phyloP scores from a whole-genome alignment of 75 land plant species.

The Picea glauca region DNA sequence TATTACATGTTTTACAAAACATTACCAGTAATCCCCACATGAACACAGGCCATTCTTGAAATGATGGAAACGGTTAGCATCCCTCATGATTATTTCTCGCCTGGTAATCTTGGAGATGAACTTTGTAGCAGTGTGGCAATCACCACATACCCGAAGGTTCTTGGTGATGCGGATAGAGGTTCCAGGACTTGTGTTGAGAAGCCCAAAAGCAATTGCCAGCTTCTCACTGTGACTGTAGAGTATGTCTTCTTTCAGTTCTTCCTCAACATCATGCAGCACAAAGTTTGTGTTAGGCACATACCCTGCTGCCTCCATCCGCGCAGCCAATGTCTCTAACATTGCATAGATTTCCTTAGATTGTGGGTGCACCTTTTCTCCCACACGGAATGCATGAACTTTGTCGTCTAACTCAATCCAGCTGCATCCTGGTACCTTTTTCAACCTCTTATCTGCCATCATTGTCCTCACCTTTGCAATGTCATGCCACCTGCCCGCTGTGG shows the following conservation, averaged over 20 bases:
- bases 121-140: slow-evolving; percentile 23
- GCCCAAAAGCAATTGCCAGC: slow-evolving; percentile 33
- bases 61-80: slow-evolving; percentile 22
- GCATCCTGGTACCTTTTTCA: slow-evolving; percentile 2
- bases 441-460: background rate
- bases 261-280: slow-evolving; percentile 4
- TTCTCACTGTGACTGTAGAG: slow-evolving; percentile 22
- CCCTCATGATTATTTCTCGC: slow-evolving; percentile 21
- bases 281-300: slow-evolving; percentile 8
- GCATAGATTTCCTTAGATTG: background rate
- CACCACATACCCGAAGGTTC: slow-evolving; percentile 22
- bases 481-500: background rate
- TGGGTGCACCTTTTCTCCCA: slow-evolving; percentile 6
- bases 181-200: slow-evolving; percentile 26
- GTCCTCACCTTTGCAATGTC: background rate
- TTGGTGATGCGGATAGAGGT: slow-evolving; percentile 18
- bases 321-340: slow-evolving; percentile 2
- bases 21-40: slow-evolving; percentile 20
- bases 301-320: slow-evolving; percentile 1
- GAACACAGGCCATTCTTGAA: slow-evolving; percentile 29
- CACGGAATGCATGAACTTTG: background rate
- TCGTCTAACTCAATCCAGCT: slow-evolving; percentile 1
- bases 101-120: slow-evolving; percentile 17
- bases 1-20: no score
- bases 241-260: slow-evolving; percentile 11